These are phyloP conservation scores for Hortaea werneckii DNA, from an alignment of 2,329 filamentous ascomycete genomes.

Conservation along the genomic window DNA sequence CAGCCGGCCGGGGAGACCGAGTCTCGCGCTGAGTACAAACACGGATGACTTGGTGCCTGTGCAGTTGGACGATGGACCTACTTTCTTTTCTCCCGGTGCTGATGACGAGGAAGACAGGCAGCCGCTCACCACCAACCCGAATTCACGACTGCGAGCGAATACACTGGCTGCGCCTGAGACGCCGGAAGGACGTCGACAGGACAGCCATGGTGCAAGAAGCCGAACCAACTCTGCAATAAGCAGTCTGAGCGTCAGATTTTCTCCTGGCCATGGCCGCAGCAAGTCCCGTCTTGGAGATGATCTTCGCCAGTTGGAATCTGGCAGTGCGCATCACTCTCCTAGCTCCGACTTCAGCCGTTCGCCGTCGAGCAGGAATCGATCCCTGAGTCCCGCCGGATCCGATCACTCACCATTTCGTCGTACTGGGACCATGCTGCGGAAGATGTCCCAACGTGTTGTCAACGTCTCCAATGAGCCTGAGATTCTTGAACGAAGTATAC, in stretches of 20 bases:
- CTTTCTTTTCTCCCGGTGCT: conserved; percentile 42
- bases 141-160: conserved; percentile 45
- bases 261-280: conserved; percentile 29
- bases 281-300: conserved; percentile 50
- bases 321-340: conserved; percentile 35
- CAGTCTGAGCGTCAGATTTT: conserved; percentile 42
- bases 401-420: conserved; percentile 38
- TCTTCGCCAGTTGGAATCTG: conserved; percentile 48
- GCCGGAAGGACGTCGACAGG: conserved; percentile 34
- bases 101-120: conserved; percentile 47
- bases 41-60: conserved; percentile 26
- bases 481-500: conserved; percentile 61
- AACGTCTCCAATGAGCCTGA: conserved; percentile 93
- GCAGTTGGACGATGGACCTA: conserved; percentile 44
- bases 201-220: conserved; percentile 29
- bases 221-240: conserved; percentile 16
- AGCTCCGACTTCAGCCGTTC: conserved; percentile 40
- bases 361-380: conserved; percentile 39
- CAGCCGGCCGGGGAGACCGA: conserved; percentile 10
- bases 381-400: conserved; percentile 33
- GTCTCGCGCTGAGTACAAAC: conserved; percentile 20
- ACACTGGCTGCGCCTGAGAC: conserved; percentile 36
- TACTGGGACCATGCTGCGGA: conserved; percentile 43
- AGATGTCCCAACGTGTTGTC: conserved; percentile 94
- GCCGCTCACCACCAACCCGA: conserved; percentile 44